Conservation (phyloP, 202 grass and related monocot genomes). For the Zoysia matrella region DNA sequence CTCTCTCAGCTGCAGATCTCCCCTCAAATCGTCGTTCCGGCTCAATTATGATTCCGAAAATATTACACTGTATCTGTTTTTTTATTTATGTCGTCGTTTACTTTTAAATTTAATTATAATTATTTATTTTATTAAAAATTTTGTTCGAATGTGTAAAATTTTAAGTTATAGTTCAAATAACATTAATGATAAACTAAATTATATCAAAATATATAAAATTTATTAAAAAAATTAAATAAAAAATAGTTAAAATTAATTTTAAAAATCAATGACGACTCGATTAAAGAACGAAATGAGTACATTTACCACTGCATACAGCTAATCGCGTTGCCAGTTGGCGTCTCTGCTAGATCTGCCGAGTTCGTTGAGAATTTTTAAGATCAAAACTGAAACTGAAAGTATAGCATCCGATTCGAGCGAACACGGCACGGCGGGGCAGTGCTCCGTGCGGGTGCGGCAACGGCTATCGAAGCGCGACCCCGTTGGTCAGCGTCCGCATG, state of each 20-base stretch:
- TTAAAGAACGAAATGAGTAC: no score
- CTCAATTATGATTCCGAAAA: neutral
- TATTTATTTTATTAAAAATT: no score
- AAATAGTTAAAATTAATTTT: no score
- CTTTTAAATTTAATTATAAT: no score
- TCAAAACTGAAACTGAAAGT: neutral
- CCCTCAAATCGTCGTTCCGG: neutral
- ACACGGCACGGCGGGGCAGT: neutral
- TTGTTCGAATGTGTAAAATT: no score
- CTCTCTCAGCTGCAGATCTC: neutral
- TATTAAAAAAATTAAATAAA: no score
- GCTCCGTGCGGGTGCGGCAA: neutral
- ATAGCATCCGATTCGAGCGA: slow-evolving; percentile 5
- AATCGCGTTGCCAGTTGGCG: neutral
- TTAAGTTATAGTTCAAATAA: neutral
- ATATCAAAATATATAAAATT: neutral
- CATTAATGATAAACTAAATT: neutral
- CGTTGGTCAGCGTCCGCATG: slow-evolving; percentile 16
- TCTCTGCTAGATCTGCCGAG: neutral
- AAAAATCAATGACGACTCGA: no score
- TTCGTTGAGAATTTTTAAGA: neutral
- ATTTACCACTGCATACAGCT: neutral
- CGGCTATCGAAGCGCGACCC: slow-evolving; percentile 20
- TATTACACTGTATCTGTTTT: no score
- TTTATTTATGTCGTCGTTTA: no score